Conservation (phyloP, 331 rosid genomes). For the Spiraea crenata region DNA sequence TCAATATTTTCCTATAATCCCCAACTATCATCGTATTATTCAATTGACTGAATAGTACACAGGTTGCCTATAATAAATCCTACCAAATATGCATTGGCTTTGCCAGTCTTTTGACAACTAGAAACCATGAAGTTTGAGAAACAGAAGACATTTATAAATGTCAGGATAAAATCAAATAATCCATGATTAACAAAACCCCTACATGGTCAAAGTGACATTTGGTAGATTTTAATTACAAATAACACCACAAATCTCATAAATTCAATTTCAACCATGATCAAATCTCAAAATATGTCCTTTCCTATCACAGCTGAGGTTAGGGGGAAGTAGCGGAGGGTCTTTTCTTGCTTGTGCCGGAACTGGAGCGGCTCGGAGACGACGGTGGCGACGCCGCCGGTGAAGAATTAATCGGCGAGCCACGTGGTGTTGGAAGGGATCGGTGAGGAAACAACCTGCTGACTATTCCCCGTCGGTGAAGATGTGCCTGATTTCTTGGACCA, state of each 20-base stretch:
- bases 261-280: background rate
- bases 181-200: background rate
- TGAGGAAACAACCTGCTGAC: too few relatives aligned
- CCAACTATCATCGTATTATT: background rate
- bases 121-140: background rate
- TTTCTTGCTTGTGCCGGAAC: slow-evolving; percentile 62
- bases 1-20: background rate
- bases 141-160: background rate
- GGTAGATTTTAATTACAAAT: too few relatives aligned
- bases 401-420: slow-evolving; percentile 84
- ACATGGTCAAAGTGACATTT: background rate
- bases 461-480: too few relatives aligned
- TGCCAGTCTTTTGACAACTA: background rate
- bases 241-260: too few relatives aligned
- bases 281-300: background rate
- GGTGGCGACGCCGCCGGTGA: slow-evolving; percentile 62
- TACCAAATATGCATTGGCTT: background rate
- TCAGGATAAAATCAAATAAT: background rate
- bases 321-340: slow-evolving; percentile 86
- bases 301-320: slow-evolving; percentile 31
- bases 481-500: too few relatives aligned
- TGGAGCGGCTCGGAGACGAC: slow-evolving; percentile 84
- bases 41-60: background rate
- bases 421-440: slow-evolving; percentile 62
- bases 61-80: background rate